Base-by-base conservation (phyloP, 192 early-diverging fungal species). In the Entrophospora sp. region DNA sequence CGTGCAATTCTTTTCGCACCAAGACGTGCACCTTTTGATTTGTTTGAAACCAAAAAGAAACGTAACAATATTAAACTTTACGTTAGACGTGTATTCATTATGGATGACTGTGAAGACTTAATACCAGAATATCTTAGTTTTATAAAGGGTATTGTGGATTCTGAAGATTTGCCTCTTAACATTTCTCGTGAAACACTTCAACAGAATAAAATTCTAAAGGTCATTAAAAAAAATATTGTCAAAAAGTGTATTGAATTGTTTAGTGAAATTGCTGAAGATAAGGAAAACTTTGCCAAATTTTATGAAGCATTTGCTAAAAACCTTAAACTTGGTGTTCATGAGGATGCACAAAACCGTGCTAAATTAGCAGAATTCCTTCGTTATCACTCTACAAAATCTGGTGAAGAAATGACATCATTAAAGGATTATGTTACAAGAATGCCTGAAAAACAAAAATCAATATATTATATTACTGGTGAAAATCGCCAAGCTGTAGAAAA, bases 191-290 rank as follows among this genome's bases (percentile, higher is more conserved):
- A 99, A 81, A 94, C 89, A 77, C 89, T 99, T 78, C 97, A 99
- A 82, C 94, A 97, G 83, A 96, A 96, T 91, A 95, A 94, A 90
- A 95, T 96, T 74, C 83, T 99, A 68, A 96, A 96, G 90, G 93
- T 96, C 71, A 93, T 99, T 78, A 88, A 89, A 81, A 97, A 97
- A 91, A 96, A 95, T 89, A 79, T 99, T 38, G 89, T 96, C 85
- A 95, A 94, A 89, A 99, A 99, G 90, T 91, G 86, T 82, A 81
- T 99, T 64, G 97, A 99, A 70, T 92, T 97, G 91, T 96, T 97
- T 78, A 78, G 71, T 62, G 93, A 96, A 80, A 93, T 97, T 68
- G 86, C 93, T 67, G 93, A 97, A 83, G 94, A 99, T 84, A 93
- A 94, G 86, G 95, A 97, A 75, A 90, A 93, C 85, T 96, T 95